These are phyloP conservation scores for Diaporthe sp. DNA, from an alignment of 2,329 filamentous ascomycete species.

Conservation along the genomic window DNA sequence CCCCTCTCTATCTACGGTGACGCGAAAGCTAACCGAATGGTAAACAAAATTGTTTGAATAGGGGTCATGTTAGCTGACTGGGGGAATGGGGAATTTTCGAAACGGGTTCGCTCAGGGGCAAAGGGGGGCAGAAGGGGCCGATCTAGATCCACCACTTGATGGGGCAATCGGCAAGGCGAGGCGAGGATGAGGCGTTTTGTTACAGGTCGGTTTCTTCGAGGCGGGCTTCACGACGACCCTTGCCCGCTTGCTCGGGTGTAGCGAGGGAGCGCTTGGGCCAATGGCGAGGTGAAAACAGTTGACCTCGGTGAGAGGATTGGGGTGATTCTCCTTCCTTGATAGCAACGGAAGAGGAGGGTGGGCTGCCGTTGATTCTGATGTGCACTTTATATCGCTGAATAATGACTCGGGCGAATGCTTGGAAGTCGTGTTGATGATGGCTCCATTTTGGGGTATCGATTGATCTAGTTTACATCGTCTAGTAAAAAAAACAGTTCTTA, in stretches of 20 bases:
- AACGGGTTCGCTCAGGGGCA: conserved; percentile 33
- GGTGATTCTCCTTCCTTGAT: background rate
- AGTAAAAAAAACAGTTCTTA: background rate
- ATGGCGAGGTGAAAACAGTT: background rate
- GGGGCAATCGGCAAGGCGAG: conserved; percentile 27
- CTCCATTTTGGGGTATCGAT: conserved; percentile 15
- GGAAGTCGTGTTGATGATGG: background rate
- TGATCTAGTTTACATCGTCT: background rate
- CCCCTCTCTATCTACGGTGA: background rate
- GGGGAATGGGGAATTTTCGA: conserved; percentile 10
- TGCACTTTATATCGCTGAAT: background rate
- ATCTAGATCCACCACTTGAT: conserved; percentile 22
- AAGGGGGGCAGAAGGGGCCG: background rate
- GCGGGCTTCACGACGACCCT: conserved; percentile 21
- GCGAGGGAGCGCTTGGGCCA: conserved; percentile 7
- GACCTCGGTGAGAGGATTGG: background rate
- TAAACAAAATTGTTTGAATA: conserved; percentile 28
- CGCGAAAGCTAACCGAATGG: background rate
- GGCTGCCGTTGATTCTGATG: background rate
- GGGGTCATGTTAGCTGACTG: conserved; percentile 12
- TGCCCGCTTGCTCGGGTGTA: conserved; percentile 10
- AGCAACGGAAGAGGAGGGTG: background rate
- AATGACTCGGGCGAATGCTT: background rate
- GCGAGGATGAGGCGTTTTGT: conserved; percentile 25
- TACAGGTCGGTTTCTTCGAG: conserved; percentile 21